Conservation (phyloP, 441 rosid species). For the Dalechampia spathulata region DNA sequence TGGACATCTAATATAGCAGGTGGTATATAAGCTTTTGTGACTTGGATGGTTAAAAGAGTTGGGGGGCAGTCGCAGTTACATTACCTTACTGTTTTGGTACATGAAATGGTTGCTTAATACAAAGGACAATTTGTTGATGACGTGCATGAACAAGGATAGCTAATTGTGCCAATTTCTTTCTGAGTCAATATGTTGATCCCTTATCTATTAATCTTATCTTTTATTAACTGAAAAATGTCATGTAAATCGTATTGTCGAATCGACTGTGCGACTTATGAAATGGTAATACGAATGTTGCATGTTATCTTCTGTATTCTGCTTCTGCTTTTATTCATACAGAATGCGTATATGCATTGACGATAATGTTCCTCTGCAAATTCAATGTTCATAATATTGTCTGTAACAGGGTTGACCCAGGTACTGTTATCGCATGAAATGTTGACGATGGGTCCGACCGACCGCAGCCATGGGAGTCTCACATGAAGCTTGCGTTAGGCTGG, state of each 20-base stretch:
- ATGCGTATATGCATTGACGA: no score
- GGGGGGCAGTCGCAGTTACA: conserved; percentile 8
- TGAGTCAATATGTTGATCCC: no score
- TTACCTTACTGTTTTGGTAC: conserved; percentile 5
- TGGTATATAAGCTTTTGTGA: conserved; percentile 10
- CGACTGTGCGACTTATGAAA: conserved; percentile 12
- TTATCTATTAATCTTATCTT: no score
- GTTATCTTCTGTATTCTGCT: neutral
- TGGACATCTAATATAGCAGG: conserved; percentile 44
- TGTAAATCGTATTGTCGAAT: conserved; percentile 28
- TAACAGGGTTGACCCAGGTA: no score
- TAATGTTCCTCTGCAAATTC: no score
- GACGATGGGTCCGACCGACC: no score
- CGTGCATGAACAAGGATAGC: conserved; percentile 25
- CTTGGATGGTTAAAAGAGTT: conserved; percentile 7
- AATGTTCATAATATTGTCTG: no score
- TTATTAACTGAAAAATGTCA: no score
- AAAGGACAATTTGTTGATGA: conserved; percentile 22
- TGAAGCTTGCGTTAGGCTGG: no score
- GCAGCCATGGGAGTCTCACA: no score
- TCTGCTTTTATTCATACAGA: no score
- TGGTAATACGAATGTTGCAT: conserved; percentile 9
- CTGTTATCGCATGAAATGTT: no score
- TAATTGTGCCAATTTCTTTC: conserved; percentile 13
- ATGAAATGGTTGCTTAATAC: conserved; percentile 24